Evolutionary conservation across 139 green algal species (phyloP).

Genomic region (Chlorella vulgaris): DNA sequence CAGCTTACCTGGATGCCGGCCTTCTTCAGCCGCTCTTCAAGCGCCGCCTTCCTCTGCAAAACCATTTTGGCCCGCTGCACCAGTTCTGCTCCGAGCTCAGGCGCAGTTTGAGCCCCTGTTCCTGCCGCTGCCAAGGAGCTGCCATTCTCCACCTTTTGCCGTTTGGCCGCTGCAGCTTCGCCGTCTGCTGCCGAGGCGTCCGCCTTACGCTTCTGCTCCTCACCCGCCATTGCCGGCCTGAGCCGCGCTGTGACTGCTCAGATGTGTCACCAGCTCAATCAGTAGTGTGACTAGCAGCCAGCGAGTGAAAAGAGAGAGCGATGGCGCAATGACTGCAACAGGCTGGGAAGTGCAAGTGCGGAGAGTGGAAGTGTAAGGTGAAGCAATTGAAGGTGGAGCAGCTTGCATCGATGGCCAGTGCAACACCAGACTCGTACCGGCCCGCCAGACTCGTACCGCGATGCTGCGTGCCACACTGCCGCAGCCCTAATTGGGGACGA

Average conservation of each 20-base stretch:
- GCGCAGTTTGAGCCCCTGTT: constrained; percentile 10
- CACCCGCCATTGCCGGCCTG: neutral
- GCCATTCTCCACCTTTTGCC: constrained; percentile 16
- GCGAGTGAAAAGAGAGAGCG: no score
- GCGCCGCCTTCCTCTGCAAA: constrained; percentile 44
- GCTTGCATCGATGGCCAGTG: no score
- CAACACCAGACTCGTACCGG: no score
- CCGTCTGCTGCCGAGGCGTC: neutral
- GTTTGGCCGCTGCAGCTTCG: constrained; percentile 10
- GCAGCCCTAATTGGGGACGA: neutral
- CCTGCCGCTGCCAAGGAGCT: neutral
- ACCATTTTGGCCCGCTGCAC: constrained; percentile 49
- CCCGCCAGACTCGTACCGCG: no score
- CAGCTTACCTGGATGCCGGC: constrained; percentile 12
- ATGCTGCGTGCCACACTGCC: no score
- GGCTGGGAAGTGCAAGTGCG: no score
- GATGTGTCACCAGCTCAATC: no score
- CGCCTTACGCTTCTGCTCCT: constrained; percentile 21
- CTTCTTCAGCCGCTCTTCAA: constrained; percentile 45
- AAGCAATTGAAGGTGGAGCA: no score
- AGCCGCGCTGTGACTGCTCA: neutral
- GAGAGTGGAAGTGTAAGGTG: no score
- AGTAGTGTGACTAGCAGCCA: no score
- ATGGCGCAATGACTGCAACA: no score
- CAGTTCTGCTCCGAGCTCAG: constrained; percentile 24